Base-by-base conservation (phyloP, 2,329 filamentous ascomycete genomes). In the Colletotrichum camelliae region DNA sequence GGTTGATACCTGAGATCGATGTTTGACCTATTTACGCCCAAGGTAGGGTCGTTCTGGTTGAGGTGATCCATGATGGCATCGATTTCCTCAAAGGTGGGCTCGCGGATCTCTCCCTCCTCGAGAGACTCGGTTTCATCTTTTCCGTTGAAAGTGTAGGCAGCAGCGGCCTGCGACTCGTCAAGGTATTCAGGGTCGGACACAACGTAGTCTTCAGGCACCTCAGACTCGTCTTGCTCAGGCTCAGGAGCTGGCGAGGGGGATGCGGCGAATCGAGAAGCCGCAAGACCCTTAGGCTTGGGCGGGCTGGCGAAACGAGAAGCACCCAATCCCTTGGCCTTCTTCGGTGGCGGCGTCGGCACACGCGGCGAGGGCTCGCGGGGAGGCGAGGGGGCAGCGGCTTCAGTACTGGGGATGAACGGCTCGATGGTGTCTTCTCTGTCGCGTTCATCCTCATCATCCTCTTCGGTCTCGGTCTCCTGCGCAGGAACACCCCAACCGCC, bases 11-110 rank as follows among this genome's bases (percentile, higher is more conserved):
- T 82, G 7, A 89, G 67, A 48, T 74, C 86, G 16, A 29, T 52
- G 24, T 87, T 83, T 9, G 86, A 86, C 80, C 92, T 93, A 81
- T 95, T 94, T 75, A 95, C 91, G 15, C 94, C 94, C 82, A 94
- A 91, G 67, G 93, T 92, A 2, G 94, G 94, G 78, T 95, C 92
- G 64, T 89, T 91, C 74, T 93, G 90, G 80, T 95, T 93, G 80
- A 98, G 90, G 76, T 97, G 94, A 78, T 93, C 92, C 95, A 98
- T 98, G 68, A 98, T 93, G 60, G 94, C 95, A 86, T 98, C 96
- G 80, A 98, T 96, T 81, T 98, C 96, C 79, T 96, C 93, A 79
- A 95, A 95, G 0, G 93, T 91, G 8, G 87, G 88, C 77, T 88
- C 87, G 24, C 80, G 80, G 8, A 81, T 80, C 5, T 79, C 77